Evolutionary conservation across 495 filamentous ascomycete genomes (phyloP).

Genomic region (Xylaria bambusicola): DNA sequence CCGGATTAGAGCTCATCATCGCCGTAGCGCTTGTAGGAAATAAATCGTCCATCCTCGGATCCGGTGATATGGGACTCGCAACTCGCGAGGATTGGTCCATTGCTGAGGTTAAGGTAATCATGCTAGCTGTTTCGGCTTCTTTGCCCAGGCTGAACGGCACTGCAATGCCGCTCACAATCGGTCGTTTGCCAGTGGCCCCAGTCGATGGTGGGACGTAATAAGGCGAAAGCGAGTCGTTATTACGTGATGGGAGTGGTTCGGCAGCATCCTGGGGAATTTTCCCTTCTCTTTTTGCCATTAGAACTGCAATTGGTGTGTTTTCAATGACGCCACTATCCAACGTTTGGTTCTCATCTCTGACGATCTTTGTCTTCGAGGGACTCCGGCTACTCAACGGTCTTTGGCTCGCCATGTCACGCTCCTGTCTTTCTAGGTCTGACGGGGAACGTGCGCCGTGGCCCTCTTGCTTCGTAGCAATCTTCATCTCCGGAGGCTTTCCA

Average conservation of each 20-base stretch:
- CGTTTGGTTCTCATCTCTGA: constrained; percentile 46
- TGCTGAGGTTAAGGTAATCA: constrained; percentile 50
- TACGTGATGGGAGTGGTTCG: constrained; percentile 1
- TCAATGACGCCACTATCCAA: constrained; percentile 28
- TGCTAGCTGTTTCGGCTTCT: constrained; percentile 54
- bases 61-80: constrained; percentile 28
- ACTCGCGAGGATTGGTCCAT: constrained; percentile 28
- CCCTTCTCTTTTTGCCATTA: constrained; percentile 31
- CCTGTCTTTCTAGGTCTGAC: constrained; percentile 37
- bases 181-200: constrained; percentile 48
- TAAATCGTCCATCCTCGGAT: constrained; percentile 10
- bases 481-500: constrained; percentile 29
- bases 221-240: constrained; percentile 22
- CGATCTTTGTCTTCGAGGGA: constrained; percentile 40
- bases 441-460: constrained; percentile 43
- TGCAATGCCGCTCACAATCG: constrained; percentile 50
- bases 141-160: constrained; percentile 53
- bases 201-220: constrained; percentile 33
- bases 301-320: constrained; percentile 35
- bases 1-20: constrained; percentile 8
- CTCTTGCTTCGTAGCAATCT: constrained; percentile 30
- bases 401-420: constrained; percentile 20
- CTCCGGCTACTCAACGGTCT: constrained; percentile 25
- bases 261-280: constrained; percentile 20
- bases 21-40: constrained; percentile 19